These are phyloP conservation scores for Sugiyamaella castrensis DNA, from an alignment of 1,139 yeast species.

Conservation along the genomic window DNA sequence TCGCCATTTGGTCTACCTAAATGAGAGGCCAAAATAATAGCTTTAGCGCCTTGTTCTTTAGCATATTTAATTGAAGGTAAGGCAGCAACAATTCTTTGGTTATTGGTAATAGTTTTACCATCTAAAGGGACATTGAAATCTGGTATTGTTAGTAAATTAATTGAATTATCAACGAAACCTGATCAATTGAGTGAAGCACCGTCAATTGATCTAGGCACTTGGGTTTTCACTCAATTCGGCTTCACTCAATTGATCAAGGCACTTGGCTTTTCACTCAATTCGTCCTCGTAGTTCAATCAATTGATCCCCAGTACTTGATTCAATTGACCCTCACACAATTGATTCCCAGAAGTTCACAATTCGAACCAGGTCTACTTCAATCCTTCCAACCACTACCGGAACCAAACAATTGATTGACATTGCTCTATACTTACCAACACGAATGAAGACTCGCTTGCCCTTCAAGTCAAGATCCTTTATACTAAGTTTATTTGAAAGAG, in stretches of 20 bases:
- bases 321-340: not conserved
- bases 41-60: slow-evolving; percentile 83
- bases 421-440: slow-evolving; percentile 53
- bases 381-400: no score
- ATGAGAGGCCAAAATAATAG: slow-evolving; percentile 87
- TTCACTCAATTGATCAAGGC: no score
- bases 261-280: no score
- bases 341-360: no score
- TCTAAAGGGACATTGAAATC: slow-evolving; percentile 96
- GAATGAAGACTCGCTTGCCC: slow-evolving; percentile 90
- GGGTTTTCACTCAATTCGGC: no score
- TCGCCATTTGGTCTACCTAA: slow-evolving; percentile 98
- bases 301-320: not conserved
- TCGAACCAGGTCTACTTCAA: no score
- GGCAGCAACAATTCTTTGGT: slow-evolving; percentile 98
- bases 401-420: no score
- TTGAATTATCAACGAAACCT: not conserved
- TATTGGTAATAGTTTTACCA: slow-evolving; percentile 94
- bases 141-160: slow-evolving; percentile 3
- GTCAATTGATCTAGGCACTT: no score
- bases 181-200: not conserved
- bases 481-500: slow-evolving; percentile 85
- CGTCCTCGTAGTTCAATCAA: no score
- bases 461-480: slow-evolving; percentile 83
- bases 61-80: slow-evolving; percentile 95